Base-by-base conservation (phyloP, 2,329 filamentous ascomycete genomes). In the Fusarium ambrosium region DNA sequence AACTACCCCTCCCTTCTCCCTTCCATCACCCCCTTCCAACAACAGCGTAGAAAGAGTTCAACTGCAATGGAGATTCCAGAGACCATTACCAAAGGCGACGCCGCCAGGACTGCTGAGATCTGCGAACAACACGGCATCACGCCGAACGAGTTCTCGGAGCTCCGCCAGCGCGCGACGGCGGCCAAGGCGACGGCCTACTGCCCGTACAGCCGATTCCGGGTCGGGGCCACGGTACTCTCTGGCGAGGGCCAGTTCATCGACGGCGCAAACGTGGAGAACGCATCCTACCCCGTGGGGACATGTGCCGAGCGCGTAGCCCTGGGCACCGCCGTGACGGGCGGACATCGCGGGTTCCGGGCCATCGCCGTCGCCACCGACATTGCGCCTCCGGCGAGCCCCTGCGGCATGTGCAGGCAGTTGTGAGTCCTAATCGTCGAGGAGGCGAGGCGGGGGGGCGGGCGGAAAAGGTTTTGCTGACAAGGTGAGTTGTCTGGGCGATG, bases 331-430 rank as follows among this genome's bases (percentile, higher is more conserved):
- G 90, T 98, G 6, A 89, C 90, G 8, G 85, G 85, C 62, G 89
- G 90, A 4, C 84, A 89, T 74, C 84, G 83, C 37, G 79, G 62
- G 10, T 94, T 97, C 84, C 92, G 91, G 79, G 96, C 95, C 22
- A 84, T 99, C 24, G 96, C 94, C 18, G 95, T 99, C 5, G 90
- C 94, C 8, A 97, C 95, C 7, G 94, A 98, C 81, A 92, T 94
- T 48, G 84, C 83, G 36, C 90, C 91, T 34, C 91, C 92, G 5
- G 89, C 89, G 58, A 92, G 92, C 72, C 97, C 97, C 0, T 99
- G 97, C 81, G 97, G 97, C 65, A 98, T 98, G 95, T 98, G 96
- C 83, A 89, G 96, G 78, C 96, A 98, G 82, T 97, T 96, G 93
- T 95, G 81, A 86, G 90, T 88, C 62, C 60, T 41, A 51, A 51